phyloP scores from a whole-genome alignment of 192 early-diverging fungal genomes.

The Tieghemiomyces parasiticus region DNA sequence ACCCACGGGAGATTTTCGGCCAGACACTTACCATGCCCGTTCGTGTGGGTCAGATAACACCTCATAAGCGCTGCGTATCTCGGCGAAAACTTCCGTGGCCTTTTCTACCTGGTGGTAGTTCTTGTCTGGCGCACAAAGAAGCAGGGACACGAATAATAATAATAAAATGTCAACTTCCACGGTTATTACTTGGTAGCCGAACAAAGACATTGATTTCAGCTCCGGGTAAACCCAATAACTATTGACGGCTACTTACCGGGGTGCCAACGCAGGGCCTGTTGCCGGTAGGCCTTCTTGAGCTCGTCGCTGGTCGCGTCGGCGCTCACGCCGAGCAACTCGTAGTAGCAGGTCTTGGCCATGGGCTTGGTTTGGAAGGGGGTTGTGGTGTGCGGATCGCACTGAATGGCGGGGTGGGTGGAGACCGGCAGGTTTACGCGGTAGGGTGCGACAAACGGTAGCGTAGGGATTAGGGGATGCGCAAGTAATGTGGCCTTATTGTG shows the following conservation, averaged over 20 bases:
- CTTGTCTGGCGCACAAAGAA: constrained; percentile 44
- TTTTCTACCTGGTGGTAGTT: constrained; percentile 71
- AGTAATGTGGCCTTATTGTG: too few relatives aligned
- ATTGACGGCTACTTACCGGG: constrained; percentile 47
- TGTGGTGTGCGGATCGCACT: too few relatives aligned
- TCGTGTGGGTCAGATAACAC: constrained; percentile 85
- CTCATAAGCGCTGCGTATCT: constrained; percentile 89
- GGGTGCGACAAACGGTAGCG: too few relatives aligned
- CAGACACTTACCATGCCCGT: constrained; percentile 76
- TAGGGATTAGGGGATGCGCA: too few relatives aligned
- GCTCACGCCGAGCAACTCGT: constrained; percentile 75
- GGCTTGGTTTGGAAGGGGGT: too few relatives aligned
- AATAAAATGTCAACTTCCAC: too few relatives aligned
- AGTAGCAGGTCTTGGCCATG: constrained; percentile 67
- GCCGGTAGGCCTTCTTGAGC: constrained; percentile 78
- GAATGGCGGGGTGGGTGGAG: too few relatives aligned
- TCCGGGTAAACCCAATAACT: too few relatives aligned
- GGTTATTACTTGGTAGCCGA: too few relatives aligned
- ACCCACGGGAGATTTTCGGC: too few relatives aligned
- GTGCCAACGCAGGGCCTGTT: constrained; percentile 63
- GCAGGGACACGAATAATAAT: neutral
- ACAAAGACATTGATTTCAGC: too few relatives aligned
- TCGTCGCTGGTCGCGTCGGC: constrained; percentile 52
- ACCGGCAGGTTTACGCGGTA: too few relatives aligned
- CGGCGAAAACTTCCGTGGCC: constrained; percentile 73